Evolutionary conservation across 2,329 filamentous ascomycete genomes (phyloP).

Genomic region (Trichoderma endophyticum): DNA sequence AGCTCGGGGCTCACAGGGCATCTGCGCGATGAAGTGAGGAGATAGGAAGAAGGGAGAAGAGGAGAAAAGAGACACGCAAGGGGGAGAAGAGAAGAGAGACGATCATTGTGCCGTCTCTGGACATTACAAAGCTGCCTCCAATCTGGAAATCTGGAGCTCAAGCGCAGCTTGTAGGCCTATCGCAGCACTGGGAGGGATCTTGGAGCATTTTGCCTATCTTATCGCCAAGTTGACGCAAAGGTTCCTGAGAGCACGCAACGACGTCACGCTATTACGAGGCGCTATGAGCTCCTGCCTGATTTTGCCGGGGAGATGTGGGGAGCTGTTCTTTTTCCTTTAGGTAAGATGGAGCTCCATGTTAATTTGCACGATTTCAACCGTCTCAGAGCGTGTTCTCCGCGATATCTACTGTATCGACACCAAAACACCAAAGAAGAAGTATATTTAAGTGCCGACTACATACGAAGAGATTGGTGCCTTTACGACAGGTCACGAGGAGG

Average conservation of each 20-base stretch:
- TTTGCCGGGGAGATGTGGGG: neutral
- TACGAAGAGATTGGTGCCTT: too few relatives aligned
- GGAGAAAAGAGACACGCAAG: neutral
- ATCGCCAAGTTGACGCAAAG: constrained; percentile 7
- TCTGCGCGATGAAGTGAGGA: neutral
- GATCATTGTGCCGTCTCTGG: neutral
- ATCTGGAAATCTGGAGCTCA: neutral
- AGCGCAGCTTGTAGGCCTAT: neutral
- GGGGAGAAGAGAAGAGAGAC: neutral
- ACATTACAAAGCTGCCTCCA: constrained; percentile 1
- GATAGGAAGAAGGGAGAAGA: neutral
- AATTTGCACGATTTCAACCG: neutral
- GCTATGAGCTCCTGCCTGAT: constrained; percentile 16
- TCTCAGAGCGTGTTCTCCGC: neutral
- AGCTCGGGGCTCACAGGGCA: neutral
- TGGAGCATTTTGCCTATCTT: neutral
- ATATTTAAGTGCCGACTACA: neutral
- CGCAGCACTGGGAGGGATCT: neutral
- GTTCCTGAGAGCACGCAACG: constrained; percentile 12
- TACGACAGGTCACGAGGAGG: neutral
- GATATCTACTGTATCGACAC: neutral
- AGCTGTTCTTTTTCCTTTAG: neutral
- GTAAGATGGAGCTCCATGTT: neutral
- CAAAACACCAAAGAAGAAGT: neutral
- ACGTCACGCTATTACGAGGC: constrained; percentile 17